Evolutionary conservation across 1,139 yeast species (phyloP), one percentile per base, ranked within the genome.

Genomic region (Zygosaccharomyces sapae): DNA sequence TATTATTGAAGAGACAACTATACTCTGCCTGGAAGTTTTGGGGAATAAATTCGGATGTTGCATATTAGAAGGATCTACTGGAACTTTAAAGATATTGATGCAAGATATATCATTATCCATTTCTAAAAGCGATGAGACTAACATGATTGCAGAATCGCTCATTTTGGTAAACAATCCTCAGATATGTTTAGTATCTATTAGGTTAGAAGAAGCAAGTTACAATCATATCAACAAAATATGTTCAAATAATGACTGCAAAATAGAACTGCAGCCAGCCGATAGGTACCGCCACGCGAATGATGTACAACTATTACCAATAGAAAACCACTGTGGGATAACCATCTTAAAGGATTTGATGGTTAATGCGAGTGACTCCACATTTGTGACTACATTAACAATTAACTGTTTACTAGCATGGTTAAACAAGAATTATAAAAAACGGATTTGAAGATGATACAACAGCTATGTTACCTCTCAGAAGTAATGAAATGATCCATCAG

Each of bases 101-200:
- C 51, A 53, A 33, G 61, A 59, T 44, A 46, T 47, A 12, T 27
- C 12, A 4, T 24, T 55, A 9, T 45, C 29, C 19, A 9, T 19
- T 6, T 40, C 18, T n/a, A 35, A 29, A 18, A 43, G 43, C 16
- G 41, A 46, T 34, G 59, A 56, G 27, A 35, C 49, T 2, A 53
- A 49, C 33, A 7, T 39, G 30, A 41, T 58, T 10, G 16, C 33
- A 9, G 58, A 51, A 25, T 44, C 46, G 12, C 18, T 56, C 4
- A 29, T 59, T 8, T 22, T 43, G 19, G 51, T 49, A 9, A 18
- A 44, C 19, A 33, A 38, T 2, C 59, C 63, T 2, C 46, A 53
- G 2, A 18, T 46, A 10, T 55, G 57, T 38, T 16, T 59, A 9
- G 33, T 57, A 4, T 54, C 62, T 1, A 49, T 52, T 19, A 50